A percentile compares a stretch with the other conserved stretches of the same genome.
Evolutionary conservation across 371 early-diverging fungal species (phyloP).

Genomic region (Rhizopus delemar): DNA sequence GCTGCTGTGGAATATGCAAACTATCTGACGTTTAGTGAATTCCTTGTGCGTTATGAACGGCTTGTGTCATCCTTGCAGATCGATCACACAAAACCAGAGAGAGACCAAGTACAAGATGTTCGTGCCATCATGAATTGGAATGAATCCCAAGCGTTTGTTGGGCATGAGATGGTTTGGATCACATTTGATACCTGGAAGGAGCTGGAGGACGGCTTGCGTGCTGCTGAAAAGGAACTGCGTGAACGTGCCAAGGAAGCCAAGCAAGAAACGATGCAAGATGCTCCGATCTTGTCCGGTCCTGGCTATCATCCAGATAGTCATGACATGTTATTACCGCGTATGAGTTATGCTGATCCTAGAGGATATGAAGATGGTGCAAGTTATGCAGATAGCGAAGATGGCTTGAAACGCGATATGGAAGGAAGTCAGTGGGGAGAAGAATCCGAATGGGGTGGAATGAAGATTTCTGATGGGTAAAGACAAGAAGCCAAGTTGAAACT

Average conservation of each 20-base stretch:
- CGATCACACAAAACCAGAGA: conserved; percentile 19
- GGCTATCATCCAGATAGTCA: conserved; percentile 30
- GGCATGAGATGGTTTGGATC: conserved; percentile 61
- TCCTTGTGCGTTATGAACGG: conserved; percentile 52
- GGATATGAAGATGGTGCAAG: conserved; percentile 19
- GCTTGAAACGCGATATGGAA: conserved; percentile 28
- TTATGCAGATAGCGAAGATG: conserved; percentile 31
- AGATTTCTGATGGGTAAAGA: conserved; percentile 37
- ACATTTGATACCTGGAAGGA: conserved; percentile 69
- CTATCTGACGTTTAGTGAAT: conserved; percentile 57
- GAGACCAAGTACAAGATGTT: conserved; percentile 26
- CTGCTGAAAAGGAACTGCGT: conserved; percentile 52
- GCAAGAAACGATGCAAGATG: background rate
- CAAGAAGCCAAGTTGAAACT: background rate
- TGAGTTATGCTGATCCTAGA: conserved; percentile 5
- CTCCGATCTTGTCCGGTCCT: conserved; percentile 4
- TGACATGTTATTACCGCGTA: conserved; percentile 34
- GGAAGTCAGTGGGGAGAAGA: conserved; percentile 45
- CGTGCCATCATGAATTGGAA: conserved; percentile 38
- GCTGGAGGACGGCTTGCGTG: conserved; percentile 72
- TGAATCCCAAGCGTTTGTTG: conserved; percentile 32
- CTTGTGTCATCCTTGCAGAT: conserved; percentile 27
- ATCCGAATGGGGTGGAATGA: conserved; percentile 42
- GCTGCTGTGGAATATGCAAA: conserved; percentile 58
- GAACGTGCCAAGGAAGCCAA: conserved; percentile 32